Conservation (phyloP, 306 rosid species). For the Citrullus mucosospermus region DNA sequence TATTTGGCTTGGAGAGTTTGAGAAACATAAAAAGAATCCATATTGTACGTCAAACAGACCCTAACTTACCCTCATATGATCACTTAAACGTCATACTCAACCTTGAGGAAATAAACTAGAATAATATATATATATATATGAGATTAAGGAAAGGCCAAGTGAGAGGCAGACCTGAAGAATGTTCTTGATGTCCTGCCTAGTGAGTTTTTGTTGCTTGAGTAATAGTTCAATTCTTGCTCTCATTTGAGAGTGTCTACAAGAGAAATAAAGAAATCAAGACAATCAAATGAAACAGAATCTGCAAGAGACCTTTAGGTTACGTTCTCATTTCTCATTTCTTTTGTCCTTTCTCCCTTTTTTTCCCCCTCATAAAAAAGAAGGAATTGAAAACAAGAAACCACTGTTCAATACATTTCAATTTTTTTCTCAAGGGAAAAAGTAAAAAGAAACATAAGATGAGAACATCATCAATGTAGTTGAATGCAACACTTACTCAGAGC, state of each 20-base stretch:
- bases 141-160: background rate
- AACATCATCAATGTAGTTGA: background rate
- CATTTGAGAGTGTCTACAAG: slow-evolving; percentile 62
- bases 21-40: too few relatives aligned
- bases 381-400: background rate
- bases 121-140: background rate
- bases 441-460: background rate
- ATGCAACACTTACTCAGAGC: slow-evolving; percentile 68
- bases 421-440: background rate
- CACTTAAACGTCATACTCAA: background rate
- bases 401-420: background rate
- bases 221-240: slow-evolving; percentile 81
- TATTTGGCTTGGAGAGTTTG: too few relatives aligned
- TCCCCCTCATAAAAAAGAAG: background rate
- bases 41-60: too few relatives aligned
- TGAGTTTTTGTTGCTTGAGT: slow-evolving; percentile 81
- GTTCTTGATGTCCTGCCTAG: slow-evolving; percentile 50
- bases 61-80: background rate
- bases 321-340: background rate
- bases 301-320: background rate
- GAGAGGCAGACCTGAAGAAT: slow-evolving; percentile 60
- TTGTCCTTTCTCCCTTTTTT: too few relatives aligned
- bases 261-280: slow-evolving; percentile 5
- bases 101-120: background rate
- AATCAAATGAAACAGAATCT: background rate